Evolutionary conservation across 345 rosid species (phyloP).

Genomic region (Euphorbia lathyris): DNA sequence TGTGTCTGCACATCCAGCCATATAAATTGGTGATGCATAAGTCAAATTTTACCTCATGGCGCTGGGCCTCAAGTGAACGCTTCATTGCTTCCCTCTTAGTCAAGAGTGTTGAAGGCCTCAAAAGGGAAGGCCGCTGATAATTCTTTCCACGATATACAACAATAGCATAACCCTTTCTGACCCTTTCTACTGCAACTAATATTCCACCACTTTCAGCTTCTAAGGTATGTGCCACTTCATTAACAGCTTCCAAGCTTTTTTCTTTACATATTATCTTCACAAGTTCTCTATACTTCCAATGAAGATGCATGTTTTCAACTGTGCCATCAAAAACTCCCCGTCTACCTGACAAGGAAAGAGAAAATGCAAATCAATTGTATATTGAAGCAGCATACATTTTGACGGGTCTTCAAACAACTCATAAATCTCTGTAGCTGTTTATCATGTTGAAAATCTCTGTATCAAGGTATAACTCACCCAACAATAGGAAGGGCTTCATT

Average conservation of each 20-base stretch:
- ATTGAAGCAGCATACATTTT: background rate
- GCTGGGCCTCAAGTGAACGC: slow-evolving; percentile 81
- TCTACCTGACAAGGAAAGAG: slow-evolving; percentile 59
- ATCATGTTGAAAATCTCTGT: slow-evolving; percentile 7
- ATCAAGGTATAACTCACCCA: slow-evolving; percentile 53
- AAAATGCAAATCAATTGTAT: slow-evolving; percentile 18
- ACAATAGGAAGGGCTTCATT: slow-evolving; percentile 82
- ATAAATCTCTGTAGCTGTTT: slow-evolving; percentile 3
- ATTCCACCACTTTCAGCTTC: slow-evolving; percentile 94
- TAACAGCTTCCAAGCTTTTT: slow-evolving; percentile 50
- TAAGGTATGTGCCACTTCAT: slow-evolving; percentile 60
- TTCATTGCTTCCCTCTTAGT: slow-evolving; percentile 76
- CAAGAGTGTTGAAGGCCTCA: slow-evolving; percentile 80
- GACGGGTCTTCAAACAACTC: slow-evolving; percentile 4
- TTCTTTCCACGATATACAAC: slow-evolving; percentile 92
- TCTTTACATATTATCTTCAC: slow-evolving; percentile 76
- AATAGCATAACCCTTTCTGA: slow-evolving; percentile 82
- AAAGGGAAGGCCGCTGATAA: slow-evolving; percentile 65
- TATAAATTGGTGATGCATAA: background rate
- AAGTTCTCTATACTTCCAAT: slow-evolving; percentile 98
- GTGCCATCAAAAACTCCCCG: slow-evolving; percentile 88
- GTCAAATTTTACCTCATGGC: slow-evolving; percentile 54
- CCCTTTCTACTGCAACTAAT: slow-evolving; percentile 76
- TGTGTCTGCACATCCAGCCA: background rate
- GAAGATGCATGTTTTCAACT: slow-evolving; percentile 97